These are phyloP conservation scores for Penicillium sp. DNA, from an alignment of 2,329 filamentous ascomycete genomes.

Conservation along the genomic window DNA sequence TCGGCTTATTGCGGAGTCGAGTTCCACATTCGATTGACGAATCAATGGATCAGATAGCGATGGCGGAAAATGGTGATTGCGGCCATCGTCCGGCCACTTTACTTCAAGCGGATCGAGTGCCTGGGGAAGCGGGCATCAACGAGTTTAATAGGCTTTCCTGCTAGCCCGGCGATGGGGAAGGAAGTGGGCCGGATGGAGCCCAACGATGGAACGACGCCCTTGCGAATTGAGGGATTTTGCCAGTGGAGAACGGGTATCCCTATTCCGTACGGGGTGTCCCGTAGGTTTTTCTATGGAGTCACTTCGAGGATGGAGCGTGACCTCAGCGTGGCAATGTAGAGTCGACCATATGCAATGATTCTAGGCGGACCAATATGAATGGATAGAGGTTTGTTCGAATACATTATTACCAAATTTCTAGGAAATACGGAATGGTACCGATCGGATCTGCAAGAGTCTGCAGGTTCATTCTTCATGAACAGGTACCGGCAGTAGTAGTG, in stretches of 20 bases:
- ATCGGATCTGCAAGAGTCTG: constrained; percentile 8
- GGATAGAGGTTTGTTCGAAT: neutral
- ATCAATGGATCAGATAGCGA: constrained; percentile 7
- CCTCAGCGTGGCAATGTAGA: constrained; percentile 22
- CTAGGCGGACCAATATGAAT: constrained; percentile 1
- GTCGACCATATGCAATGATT: neutral
- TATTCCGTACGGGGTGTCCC: constrained; percentile 25
- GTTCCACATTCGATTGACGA: neutral
- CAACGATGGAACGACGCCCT: constrained; percentile 6
- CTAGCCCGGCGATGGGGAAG: constrained; percentile 7
- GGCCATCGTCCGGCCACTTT: constrained; percentile 14
- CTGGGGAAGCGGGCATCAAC: constrained; percentile 9
- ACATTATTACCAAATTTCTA: neutral
- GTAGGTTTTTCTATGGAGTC: constrained; percentile 6
- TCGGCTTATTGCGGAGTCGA: neutral
- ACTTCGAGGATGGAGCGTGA: constrained; percentile 8
- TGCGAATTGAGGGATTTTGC: constrained; percentile 28
- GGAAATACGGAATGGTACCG: neutral
- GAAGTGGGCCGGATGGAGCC: constrained; percentile 16
- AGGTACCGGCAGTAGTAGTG: neutral
- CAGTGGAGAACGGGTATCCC: constrained; percentile 26
- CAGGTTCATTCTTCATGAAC: constrained; percentile 5
- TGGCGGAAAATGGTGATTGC: neutral
- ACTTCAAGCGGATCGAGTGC: constrained; percentile 6
- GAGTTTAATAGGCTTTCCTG: constrained; percentile 23